Evolutionary conservation across 495 filamentous ascomycete species (phyloP).

Genomic region (Bacidia gigantensis): DNA sequence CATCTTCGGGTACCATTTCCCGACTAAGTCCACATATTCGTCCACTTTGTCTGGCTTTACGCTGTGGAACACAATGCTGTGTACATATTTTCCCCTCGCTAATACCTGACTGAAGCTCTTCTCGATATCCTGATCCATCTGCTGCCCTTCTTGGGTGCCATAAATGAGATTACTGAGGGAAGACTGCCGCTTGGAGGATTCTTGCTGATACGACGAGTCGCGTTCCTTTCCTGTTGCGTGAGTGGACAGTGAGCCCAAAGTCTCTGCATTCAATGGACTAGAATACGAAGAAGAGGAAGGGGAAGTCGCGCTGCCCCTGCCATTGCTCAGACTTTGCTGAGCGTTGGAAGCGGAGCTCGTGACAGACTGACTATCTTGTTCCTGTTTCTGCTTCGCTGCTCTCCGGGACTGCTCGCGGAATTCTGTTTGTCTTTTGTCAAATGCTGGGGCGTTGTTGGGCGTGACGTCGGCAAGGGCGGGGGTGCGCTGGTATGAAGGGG

Average conservation of each 20-base stretch:
- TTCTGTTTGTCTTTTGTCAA: slow-evolving; percentile 66
- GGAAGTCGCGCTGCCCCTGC: slow-evolving; percentile 26
- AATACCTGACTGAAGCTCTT: slow-evolving; percentile 86
- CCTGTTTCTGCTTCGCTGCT: slow-evolving; percentile 57
- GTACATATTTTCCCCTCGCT: slow-evolving; percentile 93
- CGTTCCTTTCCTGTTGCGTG: slow-evolving; percentile 37
- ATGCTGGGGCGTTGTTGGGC: slow-evolving; percentile 51
- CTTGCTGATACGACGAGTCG: slow-evolving; percentile 23
- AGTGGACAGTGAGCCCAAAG: slow-evolving; percentile 55
- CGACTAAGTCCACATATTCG: slow-evolving; percentile 87
- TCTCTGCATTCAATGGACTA: slow-evolving; percentile 24
- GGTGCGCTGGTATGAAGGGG: slow-evolving; percentile 38
- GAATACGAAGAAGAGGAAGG: slow-evolving; percentile 26
- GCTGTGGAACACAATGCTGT: slow-evolving; percentile 92
- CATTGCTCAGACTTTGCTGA: slow-evolving; percentile 9
- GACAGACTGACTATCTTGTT: slow-evolving; percentile 66
- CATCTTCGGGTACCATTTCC: slow-evolving; percentile 81
- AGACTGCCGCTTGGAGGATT: slow-evolving; percentile 32
- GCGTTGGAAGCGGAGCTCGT: slow-evolving; percentile 27
- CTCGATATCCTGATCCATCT: slow-evolving; percentile 89
- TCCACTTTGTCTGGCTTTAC: slow-evolving; percentile 93
- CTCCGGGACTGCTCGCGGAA: slow-evolving; percentile 74
- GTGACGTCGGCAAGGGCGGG: slow-evolving; percentile 82
- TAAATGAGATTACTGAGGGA: slow-evolving; percentile 66
- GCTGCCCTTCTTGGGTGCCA: slow-evolving; percentile 83